A percentile compares a stretch with the other conserved stretches of the same genome.
These are phyloP conservation scores for Candida vaughaniae DNA, from an alignment of 805 yeast genomes.

Conservation along the genomic window DNA sequence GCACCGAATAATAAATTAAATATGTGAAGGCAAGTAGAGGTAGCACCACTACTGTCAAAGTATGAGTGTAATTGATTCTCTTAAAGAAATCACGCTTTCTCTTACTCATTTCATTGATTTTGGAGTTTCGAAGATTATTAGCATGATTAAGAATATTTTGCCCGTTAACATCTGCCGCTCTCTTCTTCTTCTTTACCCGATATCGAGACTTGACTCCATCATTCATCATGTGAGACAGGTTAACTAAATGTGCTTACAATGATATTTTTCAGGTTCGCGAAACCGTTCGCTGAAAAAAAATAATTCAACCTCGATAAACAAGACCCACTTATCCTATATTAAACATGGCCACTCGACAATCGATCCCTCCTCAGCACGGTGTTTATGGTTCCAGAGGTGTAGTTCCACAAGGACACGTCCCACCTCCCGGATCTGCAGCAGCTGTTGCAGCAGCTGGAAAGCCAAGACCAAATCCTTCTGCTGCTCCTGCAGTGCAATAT, in stretches of 20 bases:
- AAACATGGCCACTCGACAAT: conserved; percentile 10
- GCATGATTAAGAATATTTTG: conserved; percentile 23
- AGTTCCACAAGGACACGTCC: neutral
- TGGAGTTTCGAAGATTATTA: conserved; percentile 24
- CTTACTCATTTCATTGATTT: conserved; percentile 33
- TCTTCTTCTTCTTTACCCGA: conserved; percentile 15
- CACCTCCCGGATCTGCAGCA: conserved; percentile 1
- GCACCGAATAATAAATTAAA: conserved; percentile 17
- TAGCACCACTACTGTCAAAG: conserved; percentile 32
- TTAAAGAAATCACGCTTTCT: conserved; percentile 34
- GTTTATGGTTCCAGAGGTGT: conserved; percentile 2
- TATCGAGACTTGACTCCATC: conserved; percentile 4
- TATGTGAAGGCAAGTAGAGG: conserved; percentile 31
- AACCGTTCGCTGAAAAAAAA: too few relatives aligned
- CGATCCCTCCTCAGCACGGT: conserved; percentile 6
- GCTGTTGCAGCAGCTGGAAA: conserved; percentile 13
- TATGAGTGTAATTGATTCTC: conserved; percentile 35
- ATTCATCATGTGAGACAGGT: neutral
- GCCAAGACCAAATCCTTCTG: conserved; percentile 31
- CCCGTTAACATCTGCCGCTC: conserved; percentile 8
- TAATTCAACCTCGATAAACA: too few relatives aligned
- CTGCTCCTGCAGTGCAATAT: conserved; percentile 40
- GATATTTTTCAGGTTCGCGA: too few relatives aligned
- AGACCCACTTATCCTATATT: too few relatives aligned
- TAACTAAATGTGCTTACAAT: too few relatives aligned